Evolutionary conservation across 106 monocot species (phyloP), one percentile per base, ranked within the genome.

Genomic region (Dendrobium huoshanense): DNA sequence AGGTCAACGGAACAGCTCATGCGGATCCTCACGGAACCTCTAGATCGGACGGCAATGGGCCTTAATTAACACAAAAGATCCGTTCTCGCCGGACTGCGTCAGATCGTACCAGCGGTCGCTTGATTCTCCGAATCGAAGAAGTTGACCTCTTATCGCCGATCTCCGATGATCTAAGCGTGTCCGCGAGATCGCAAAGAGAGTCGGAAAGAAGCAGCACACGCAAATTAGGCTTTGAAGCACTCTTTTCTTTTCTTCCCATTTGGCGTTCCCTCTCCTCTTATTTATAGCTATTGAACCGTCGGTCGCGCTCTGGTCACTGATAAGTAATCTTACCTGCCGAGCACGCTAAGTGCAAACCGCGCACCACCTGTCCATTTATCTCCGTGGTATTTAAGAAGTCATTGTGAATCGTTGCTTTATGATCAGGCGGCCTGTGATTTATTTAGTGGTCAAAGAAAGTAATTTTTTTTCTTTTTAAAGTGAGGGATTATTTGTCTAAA

Each of bases 1-100:
- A 92, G 84, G 73, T 91, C 90, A 48, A 87, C 92, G 88, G 83
- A 83, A 47, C 89, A 86, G 90, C 89, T 98, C 98, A 98, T 98
- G 91, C 94, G 91, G 72, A 73, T 83, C 55, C 77, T 68, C 49
- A 24, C 47, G 24, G 45, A 49, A 48, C 47, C 76, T 19, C 76
- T 7, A 13, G 22, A 76, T 49, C 76, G 48, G 49, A 48, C 49
- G 16, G 25, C 20, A 20, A 49, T 9, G 47, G 13, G 22, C 76
- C 25, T 48, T 43, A 76, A 24, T 4, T 22, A 76, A 4, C 76
- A 76, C 25, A 24, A 15, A 48, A 0, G 48, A 49, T 76, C 49
- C 10, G 10, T 51, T 49, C 49, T 24, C 76, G 22, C 17, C 76
- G 48, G 76, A 41, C 9, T 18, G 1, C 42, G 43, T 27, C 74